A percentile compares a stretch with the other conserved stretches of the same genome.
phyloP scores from a whole-genome alignment of 331 rosid genomes.

The Saraca asoca region DNA sequence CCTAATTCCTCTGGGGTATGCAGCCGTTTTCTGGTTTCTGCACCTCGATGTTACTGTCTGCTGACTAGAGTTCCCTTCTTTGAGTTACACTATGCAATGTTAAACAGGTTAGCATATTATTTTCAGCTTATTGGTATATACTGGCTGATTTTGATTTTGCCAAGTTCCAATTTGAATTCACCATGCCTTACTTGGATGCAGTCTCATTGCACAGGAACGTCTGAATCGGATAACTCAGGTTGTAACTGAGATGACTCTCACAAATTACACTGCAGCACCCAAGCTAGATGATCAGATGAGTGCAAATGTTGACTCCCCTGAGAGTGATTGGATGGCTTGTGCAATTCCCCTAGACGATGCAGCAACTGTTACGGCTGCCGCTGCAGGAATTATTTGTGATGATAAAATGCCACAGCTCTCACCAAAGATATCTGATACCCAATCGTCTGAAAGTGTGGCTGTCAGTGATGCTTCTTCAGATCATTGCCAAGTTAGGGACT shows the following conservation, averaged over 20 bases:
- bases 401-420: constrained; percentile 52
- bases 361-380: constrained; percentile 69
- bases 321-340: constrained; percentile 66
- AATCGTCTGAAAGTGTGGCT: constrained; percentile 62
- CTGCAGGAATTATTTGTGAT: constrained; percentile 73
- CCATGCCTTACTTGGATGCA: constrained; percentile 60
- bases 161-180: constrained; percentile 30
- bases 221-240: constrained; percentile 83
- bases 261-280: constrained; percentile 47
- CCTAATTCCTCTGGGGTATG: constrained; percentile 55
- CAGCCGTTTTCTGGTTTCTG: constrained; percentile 94
- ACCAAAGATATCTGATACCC: constrained; percentile 56
- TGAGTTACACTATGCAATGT: constrained; percentile 88
- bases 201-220: constrained; percentile 94
- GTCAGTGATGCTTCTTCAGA: constrained; percentile 67
- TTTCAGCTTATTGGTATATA: constrained; percentile 29
- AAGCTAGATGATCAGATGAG: constrained; percentile 53
- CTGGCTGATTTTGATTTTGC: constrained; percentile 23
- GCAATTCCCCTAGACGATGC: constrained; percentile 84
- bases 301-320: constrained; percentile 48
- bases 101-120: constrained; percentile 66
- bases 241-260: constrained; percentile 56
- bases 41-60: constrained; percentile 94
- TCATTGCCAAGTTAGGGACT: constrained; percentile 52
- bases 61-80: constrained; percentile 87